Conservation (phyloP, 2,329 filamentous ascomycete genomes). For the Hypoxylon sp. region DNA sequence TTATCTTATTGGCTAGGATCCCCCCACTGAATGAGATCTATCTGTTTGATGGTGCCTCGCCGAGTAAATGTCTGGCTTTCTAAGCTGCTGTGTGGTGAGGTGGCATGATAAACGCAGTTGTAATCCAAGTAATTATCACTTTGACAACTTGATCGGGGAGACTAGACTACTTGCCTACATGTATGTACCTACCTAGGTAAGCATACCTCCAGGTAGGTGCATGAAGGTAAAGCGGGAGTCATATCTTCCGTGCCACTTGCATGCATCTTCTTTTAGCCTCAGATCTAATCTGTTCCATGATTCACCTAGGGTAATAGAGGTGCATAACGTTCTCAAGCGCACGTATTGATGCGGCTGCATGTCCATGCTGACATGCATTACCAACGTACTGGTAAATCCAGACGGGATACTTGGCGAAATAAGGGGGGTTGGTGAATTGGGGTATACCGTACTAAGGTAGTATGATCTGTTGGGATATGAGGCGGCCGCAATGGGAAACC, state of each 20-base stretch:
- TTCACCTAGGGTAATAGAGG: constrained; percentile 3
- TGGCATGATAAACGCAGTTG: constrained; percentile 4
- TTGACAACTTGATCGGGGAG: constrained; percentile 7
- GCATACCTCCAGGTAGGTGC: not conserved
- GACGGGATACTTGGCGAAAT: constrained; percentile 10
- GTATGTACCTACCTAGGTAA: too few relatives aligned
- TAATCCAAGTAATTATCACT: constrained; percentile 9
- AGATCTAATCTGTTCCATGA: constrained; percentile 6
- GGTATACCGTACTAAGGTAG: constrained; percentile 3
- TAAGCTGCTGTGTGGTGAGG: constrained; percentile 12
- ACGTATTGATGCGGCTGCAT: constrained; percentile 19
- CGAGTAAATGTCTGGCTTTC: constrained; percentile 20
- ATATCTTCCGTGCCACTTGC: constrained; percentile 3
- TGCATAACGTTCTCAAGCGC: constrained; percentile 23
- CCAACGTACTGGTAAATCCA: constrained; percentile 11
- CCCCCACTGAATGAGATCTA: constrained; percentile 6
- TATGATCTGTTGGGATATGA: constrained; percentile 10
- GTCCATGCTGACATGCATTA: constrained; percentile 10
- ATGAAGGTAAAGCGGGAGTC: constrained; percentile 4
- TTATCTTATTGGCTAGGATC: constrained; percentile 15
- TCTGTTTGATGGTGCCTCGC: constrained; percentile 31
- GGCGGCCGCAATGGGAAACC: constrained; percentile 7
- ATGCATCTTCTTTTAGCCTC: not conserved
- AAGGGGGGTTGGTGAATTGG: constrained; percentile 29
- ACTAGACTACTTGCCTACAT: not conserved